A percentile compares a stretch with the other conserved stretches of the same genome.
Evolutionary conservation across 2,329 filamentous ascomycete genomes (phyloP).

Genomic region (Cladobotryum mycophilum): DNA sequence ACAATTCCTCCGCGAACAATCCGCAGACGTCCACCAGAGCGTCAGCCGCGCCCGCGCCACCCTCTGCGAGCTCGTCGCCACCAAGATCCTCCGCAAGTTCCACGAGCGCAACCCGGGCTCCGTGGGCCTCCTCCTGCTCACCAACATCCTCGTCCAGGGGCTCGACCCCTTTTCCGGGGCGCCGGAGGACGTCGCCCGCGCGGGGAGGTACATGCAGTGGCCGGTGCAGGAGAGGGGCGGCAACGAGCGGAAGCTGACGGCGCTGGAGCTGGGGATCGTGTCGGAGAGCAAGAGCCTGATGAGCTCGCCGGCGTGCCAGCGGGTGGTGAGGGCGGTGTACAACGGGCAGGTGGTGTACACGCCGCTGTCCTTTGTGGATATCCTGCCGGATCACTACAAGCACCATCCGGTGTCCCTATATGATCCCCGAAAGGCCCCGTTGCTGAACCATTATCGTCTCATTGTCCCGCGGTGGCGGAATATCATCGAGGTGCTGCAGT

Average conservation of each 20-base stretch:
- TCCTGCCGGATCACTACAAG: constrained; percentile 68
- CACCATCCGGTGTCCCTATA: constrained; percentile 64
- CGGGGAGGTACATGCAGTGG: constrained; percentile 37
- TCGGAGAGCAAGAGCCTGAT: constrained; percentile 65
- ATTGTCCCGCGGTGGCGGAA: constrained; percentile 64
- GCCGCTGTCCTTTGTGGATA: constrained; percentile 63
- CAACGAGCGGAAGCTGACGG: constrained; percentile 53
- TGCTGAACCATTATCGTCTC: constrained; percentile 66
- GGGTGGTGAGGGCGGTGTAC: constrained; percentile 65
- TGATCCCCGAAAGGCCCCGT: constrained; percentile 56
- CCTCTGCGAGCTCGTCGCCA: constrained; percentile 63
- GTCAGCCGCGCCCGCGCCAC: constrained; percentile 62
- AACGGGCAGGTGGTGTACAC: constrained; percentile 64
- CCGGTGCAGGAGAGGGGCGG: constrained; percentile 32
- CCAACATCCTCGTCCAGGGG: constrained; percentile 62
- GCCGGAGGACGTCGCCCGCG: constrained; percentile 49
- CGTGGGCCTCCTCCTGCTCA: constrained; percentile 56
- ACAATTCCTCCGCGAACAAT: constrained; percentile 62
- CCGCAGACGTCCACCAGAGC: constrained; percentile 59
- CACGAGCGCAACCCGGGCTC: constrained; percentile 61
- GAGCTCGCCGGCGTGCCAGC: constrained; percentile 59
- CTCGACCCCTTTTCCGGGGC: constrained; percentile 69
- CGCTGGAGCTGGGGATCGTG: constrained; percentile 65
- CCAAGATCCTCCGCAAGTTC: constrained; percentile 59
- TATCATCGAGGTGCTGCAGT: constrained; percentile 59